A percentile compares a stretch with the other conserved stretches of the same genome.
These are phyloP conservation scores for Hansenula anomala DNA, from an alignment of 1,139 yeast genomes.

Conservation along the genomic window DNA sequence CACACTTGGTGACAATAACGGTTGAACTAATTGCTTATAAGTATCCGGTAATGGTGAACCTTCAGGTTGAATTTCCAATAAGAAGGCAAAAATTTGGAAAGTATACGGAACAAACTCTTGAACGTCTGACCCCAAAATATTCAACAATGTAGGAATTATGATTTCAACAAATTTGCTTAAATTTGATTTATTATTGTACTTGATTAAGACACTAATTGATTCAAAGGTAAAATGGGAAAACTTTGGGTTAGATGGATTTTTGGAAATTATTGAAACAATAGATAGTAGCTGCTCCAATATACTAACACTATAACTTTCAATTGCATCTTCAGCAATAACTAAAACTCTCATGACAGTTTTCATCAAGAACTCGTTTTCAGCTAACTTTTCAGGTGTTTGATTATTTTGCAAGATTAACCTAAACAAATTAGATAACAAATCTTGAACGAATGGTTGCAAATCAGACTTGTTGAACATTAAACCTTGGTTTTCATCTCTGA, in stretches of 20 bases:
- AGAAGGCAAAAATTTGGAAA: conserved; percentile 79
- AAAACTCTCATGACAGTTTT: conserved; percentile 84
- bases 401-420: conserved; percentile 56
- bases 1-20: conserved; percentile 78
- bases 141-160: conserved; percentile 63
- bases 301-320: conserved; percentile 38
- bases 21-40: conserved; percentile 65
- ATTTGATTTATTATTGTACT: conserved; percentile 36
- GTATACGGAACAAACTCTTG: conserved; percentile 94
- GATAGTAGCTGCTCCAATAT: conserved; percentile 59
- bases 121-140: conserved; percentile 73
- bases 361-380: conserved; percentile 93
- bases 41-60: conserved; percentile 50
- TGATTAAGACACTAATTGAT: conserved; percentile 71
- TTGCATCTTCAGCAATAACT: conserved; percentile 64
- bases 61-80: conserved; percentile 61
- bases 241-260: conserved; percentile 93
- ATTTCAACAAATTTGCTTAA: conserved; percentile 45
- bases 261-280: conserved; percentile 66
- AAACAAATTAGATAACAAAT: conserved; percentile 61
- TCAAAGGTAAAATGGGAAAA: conserved; percentile 91
- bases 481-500: conserved; percentile 51
- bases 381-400: conserved; percentile 78
- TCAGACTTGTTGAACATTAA: conserved; percentile 70
- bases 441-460: conserved; percentile 49